Conservation (phyloP, 805 yeast species). For the Barnettozyma californica region DNA sequence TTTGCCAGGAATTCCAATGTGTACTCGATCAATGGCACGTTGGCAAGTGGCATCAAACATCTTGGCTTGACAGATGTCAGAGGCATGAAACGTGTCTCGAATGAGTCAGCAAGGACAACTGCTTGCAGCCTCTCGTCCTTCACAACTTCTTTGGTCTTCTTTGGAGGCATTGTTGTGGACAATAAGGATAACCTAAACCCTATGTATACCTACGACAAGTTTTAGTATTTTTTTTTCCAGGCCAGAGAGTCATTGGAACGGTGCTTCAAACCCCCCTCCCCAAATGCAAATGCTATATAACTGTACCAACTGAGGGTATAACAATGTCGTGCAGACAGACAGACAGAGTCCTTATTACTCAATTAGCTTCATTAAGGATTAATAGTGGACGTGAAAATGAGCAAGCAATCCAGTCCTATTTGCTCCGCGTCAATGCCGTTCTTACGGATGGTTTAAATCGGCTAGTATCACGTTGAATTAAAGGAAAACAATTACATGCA, state of each 20-base stretch:
- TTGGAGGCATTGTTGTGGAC: constrained; percentile 17
- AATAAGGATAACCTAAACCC: background rate
- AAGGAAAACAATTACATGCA: no score
- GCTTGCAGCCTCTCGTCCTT: constrained; percentile 84
- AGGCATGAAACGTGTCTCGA: constrained; percentile 90
- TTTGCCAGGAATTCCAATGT: constrained; percentile 90
- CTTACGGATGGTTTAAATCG: no score
- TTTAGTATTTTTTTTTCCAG: background rate
- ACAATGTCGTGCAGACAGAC: no score
- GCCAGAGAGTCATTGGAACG: background rate
- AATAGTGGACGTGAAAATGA: no score
- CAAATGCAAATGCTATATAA: no score
- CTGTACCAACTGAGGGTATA: no score
- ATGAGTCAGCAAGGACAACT: constrained; percentile 89
- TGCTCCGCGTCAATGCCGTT: no score
- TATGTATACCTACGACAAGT: background rate
- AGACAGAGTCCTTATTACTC: no score
- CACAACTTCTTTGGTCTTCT: constrained; percentile 52
- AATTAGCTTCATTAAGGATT: no score
- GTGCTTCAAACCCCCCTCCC: constrained; percentile 1
- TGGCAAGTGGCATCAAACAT: constrained; percentile 87
- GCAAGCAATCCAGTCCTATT: no score
- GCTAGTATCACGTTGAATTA: no score
- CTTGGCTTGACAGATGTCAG: constrained; percentile 81
- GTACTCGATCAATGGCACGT: constrained; percentile 90